Percentiles rank a stretch among this genome's conserved stretches.
Evolutionary conservation across 2,329 filamentous ascomycete genomes (phyloP).

Genomic region (Cadophora luteo-olivacea): DNA sequence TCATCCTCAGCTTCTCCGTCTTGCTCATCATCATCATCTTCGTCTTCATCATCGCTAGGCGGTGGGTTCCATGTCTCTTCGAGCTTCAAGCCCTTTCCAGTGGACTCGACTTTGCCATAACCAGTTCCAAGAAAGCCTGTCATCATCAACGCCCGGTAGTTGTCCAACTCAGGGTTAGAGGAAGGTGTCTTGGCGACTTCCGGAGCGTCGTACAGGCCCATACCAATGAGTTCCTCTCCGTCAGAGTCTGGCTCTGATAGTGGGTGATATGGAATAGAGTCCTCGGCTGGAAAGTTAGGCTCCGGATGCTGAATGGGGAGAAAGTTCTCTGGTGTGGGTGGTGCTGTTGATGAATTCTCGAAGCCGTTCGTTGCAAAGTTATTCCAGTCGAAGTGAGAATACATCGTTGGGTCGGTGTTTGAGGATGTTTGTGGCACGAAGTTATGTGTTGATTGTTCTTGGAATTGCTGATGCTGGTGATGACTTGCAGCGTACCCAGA

Average conservation of each 20-base stretch:
- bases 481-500: constrained; percentile 30
- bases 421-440: constrained; percentile 27
- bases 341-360: constrained; percentile 53
- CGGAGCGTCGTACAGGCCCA: constrained; percentile 81
- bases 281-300: constrained; percentile 54
- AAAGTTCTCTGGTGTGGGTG: constrained; percentile 66
- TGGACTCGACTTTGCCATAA: constrained; percentile 53
- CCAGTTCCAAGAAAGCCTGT: constrained; percentile 60
- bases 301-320: constrained; percentile 57
- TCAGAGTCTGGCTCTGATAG: constrained; percentile 61
- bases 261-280: constrained; percentile 55
- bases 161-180: constrained; percentile 57
- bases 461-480: constrained; percentile 27
- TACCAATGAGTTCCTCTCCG: constrained; percentile 78
- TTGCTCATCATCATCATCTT: constrained; percentile 58
- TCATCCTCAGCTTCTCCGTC: constrained; percentile 42
- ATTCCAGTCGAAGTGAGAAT: constrained; percentile 52
- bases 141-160: constrained; percentile 59
- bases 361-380: constrained; percentile 53
- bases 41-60: constrained; percentile 61
- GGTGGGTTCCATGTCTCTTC: constrained; percentile 82
- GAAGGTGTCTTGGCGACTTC: constrained; percentile 54
- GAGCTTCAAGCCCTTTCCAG: constrained; percentile 78
- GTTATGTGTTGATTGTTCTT: constrained; percentile 18
- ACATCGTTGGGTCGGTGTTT: constrained; percentile 39